A percentile compares a stretch with the other conserved stretches of the same genome.
Conservation (phyloP, 208 protist genomes). For the Leptomonas seymouri region DNA sequence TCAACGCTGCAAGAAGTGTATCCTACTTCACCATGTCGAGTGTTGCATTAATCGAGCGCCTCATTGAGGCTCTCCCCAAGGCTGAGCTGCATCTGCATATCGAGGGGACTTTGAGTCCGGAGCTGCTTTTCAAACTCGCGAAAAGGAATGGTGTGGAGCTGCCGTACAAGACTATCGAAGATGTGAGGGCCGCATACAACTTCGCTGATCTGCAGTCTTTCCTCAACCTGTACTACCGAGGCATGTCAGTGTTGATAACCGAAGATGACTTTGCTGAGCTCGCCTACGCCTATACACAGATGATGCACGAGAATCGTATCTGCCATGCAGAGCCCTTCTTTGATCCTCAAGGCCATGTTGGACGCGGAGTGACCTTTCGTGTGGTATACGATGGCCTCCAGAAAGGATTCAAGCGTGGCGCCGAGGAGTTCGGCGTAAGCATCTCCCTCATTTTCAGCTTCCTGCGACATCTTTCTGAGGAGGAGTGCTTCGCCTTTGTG, state of each 20-base stretch:
- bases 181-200: constrained; percentile 46
- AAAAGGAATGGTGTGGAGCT: constrained; percentile 39
- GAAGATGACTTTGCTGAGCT: constrained; percentile 61
- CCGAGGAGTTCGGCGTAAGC: constrained; percentile 42
- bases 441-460: constrained; percentile 51
- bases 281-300: constrained; percentile 46
- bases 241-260: constrained; percentile 46
- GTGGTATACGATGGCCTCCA: constrained; percentile 51
- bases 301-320: constrained; percentile 37
- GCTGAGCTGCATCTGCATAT: constrained; percentile 72
- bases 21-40: constrained; percentile 11
- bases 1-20: neutral
- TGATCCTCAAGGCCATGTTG: constrained; percentile 55
- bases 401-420: constrained; percentile 36
- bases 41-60: constrained; percentile 8
- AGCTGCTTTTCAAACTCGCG: constrained; percentile 53
- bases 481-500: constrained; percentile 43
- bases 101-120: constrained; percentile 57
- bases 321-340: constrained; percentile 60
- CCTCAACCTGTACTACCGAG: constrained; percentile 61
- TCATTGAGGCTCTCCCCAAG: constrained; percentile 51
- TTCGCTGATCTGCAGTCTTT: constrained; percentile 59
- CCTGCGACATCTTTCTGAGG: constrained; percentile 48
- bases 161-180: constrained; percentile 47
- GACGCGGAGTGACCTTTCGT: constrained; percentile 42